Conservation (phyloP, 192 early-diverging fungal genomes). For the Radiomyces spectabilis region DNA sequence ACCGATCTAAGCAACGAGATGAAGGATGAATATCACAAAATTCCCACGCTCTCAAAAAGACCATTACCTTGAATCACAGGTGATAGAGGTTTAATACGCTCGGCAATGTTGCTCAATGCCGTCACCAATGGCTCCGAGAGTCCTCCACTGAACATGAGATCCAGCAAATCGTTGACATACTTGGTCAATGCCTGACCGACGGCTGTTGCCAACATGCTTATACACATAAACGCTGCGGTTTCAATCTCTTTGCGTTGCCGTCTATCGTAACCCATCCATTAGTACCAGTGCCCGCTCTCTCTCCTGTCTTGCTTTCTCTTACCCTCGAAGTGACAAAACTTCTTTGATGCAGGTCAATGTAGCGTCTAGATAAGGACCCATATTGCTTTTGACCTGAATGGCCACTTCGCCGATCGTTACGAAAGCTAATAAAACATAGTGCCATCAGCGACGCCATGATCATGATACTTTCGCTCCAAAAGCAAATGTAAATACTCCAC, state of each 20-base stretch:
- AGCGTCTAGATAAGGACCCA: constrained; percentile 72
- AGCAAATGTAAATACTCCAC: not conserved
- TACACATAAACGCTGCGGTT: constrained; percentile 69
- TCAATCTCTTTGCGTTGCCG: constrained; percentile 51
- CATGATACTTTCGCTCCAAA: too few relatives aligned
- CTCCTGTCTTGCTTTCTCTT: not conserved
- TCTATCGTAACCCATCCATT: too few relatives aligned
- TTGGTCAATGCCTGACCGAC: constrained; percentile 87
- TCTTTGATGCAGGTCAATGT: constrained; percentile 75
- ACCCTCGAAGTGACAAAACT: constrained; percentile 62
- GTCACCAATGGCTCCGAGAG: constrained; percentile 75
- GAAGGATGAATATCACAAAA: not conserved
- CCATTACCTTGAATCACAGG: constrained; percentile 84
- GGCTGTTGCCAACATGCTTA: constrained; percentile 82
- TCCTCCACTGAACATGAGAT: constrained; percentile 88
- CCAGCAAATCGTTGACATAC: constrained; percentile 80
- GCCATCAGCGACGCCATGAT: too few relatives aligned
- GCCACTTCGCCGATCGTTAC: constrained; percentile 82
- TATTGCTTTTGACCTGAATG: constrained; percentile 66
- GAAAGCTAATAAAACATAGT: constrained; percentile 50
- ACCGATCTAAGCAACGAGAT: constrained; percentile 46
- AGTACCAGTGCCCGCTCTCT: too few relatives aligned
- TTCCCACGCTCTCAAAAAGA: too few relatives aligned
- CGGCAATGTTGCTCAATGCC: constrained; percentile 72
- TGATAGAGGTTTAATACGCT: constrained; percentile 75